Evolutionary conservation across 2,329 filamentous ascomycete species (phyloP), one percentile per base, ranked within the genome.

Genomic region (Fusarium miscanthi): DNA sequence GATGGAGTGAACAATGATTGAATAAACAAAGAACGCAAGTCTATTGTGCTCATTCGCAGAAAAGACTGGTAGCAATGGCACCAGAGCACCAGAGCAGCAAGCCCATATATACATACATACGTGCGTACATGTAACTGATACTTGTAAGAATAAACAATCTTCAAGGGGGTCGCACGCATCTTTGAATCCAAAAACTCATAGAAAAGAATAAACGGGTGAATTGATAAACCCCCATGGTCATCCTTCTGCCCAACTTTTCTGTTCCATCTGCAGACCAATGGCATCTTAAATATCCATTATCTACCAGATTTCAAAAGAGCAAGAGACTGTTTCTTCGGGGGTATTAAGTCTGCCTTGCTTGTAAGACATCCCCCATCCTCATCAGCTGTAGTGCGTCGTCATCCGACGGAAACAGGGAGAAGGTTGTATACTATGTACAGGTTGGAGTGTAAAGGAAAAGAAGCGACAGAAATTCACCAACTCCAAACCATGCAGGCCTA

Each of bases 401-500:
- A n/a, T 51, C 66, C 57, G 56, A 53, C 38, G 45, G n/a, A 52
- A 57, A 52, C 27, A 59, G 58, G 38, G 31, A n/a, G 53, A 59
- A 46, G n/a, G 37, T 21, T 56, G 58, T 73, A 52, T 63, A 41
- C 42, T 71, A 73, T 71, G 54, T 73, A 73, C 70, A 73, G 60
- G 59, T 59, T 42, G 42, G 38, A 46, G 56, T 58, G 59, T 35
- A 42, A 68, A 63, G 63, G 53, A 69, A 67, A 48, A 54, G 53
- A 75, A 71, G 60, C 53, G 63, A 63, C 42, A 59, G 63, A 59
- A 59, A 61, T 66, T 62, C 62, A 67, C 64, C 61, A 77, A 77
- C 76, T 76, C 76, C 76, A 43, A 63, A 65, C 76, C 73, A 75
- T 74, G 74, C 49, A 60, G 60, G 73, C 63, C 59, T 66, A 48